Percentiles rank a stretch among this genome's conserved stretches.
Conservation (phyloP, 805 yeast species). For the Scheffersomyces stipitis region DNA sequence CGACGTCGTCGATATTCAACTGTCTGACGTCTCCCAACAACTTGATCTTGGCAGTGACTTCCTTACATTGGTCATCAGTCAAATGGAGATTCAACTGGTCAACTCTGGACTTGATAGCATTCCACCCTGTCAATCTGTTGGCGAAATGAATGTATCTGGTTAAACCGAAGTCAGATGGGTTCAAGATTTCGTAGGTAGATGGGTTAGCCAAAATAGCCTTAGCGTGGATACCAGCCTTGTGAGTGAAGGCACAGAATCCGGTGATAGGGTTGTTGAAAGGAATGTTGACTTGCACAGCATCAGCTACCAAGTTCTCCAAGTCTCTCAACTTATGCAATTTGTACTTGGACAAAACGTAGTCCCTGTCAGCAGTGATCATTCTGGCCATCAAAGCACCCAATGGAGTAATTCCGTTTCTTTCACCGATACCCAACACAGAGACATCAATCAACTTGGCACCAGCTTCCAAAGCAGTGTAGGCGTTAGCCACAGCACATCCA, state of each 20-base stretch:
- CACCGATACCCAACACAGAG: slow-evolving; percentile 61
- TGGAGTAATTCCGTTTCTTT: slow-evolving; percentile 63
- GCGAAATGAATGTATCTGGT: slow-evolving; percentile 64
- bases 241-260: slow-evolving; percentile 65
- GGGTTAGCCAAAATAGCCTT: slow-evolving; percentile 64
- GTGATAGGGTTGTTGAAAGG: slow-evolving; percentile 65
- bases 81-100: slow-evolving; percentile 57
- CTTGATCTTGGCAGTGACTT: slow-evolving; percentile 54
- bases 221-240: slow-evolving; percentile 65
- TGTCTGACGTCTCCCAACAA: slow-evolving; percentile 60
- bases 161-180: slow-evolving; percentile 58
- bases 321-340: slow-evolving; percentile 57
- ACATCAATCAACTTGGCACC: slow-evolving; percentile 61
- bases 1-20: slow-evolving; percentile 60
- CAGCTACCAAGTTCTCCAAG: slow-evolving; percentile 58
- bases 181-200: slow-evolving; percentile 59
- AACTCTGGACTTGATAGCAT: slow-evolving; percentile 60
- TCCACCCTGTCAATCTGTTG: slow-evolving; percentile 63
- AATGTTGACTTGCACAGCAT: slow-evolving; percentile 56
- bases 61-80: slow-evolving; percentile 58
- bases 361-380: slow-evolving; percentile 62
- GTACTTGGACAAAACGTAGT: slow-evolving; percentile 57
- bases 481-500: slow-evolving; percentile 64
- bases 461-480: slow-evolving; percentile 62
- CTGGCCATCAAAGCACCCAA: slow-evolving; percentile 63